Evolutionary conservation across 192 early-diverging fungal genomes (phyloP).

Genomic region (Obelidium mucronatum): DNA sequence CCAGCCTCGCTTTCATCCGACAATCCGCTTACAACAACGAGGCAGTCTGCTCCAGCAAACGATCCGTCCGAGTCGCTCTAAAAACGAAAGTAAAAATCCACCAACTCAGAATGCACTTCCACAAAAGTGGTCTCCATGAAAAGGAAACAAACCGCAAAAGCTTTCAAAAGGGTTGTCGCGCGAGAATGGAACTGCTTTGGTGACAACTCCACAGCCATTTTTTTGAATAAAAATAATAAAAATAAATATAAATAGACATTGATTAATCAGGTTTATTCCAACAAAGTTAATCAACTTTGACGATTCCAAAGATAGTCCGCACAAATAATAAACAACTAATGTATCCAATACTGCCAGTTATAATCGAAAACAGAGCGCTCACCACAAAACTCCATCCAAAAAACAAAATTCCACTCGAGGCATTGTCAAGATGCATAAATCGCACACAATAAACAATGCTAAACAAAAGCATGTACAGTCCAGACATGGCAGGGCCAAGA

Average conservation of each 20-base stretch:
- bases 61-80: conserved; percentile 17
- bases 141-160: background rate
- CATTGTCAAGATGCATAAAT: conserved; percentile 62
- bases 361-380: conserved; percentile 68
- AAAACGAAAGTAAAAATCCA: background rate
- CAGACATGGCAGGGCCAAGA: conserved; percentile 71
- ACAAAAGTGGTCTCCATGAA: background rate
- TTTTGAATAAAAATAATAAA: background rate
- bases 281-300: conserved; percentile 71
- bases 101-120: background rate
- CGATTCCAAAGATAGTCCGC: conserved; percentile 72
- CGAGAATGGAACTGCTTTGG: conserved; percentile 28
- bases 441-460: conserved; percentile 58
- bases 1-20: conserved; percentile 69
- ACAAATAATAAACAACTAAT: conserved; percentile 69
- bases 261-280: no score
- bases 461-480: conserved; percentile 82
- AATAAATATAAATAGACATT: no score
- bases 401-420: conserved; percentile 76
- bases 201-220: conserved; percentile 16
- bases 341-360: conserved; percentile 78
- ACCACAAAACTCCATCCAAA: conserved; percentile 72
- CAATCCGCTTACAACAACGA: conserved; percentile 27
- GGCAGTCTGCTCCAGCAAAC: conserved; percentile 10
- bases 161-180: conserved; percentile 11